Conservation (phyloP, 179 eudicot species). For the Corrigiola litoralis region DNA sequence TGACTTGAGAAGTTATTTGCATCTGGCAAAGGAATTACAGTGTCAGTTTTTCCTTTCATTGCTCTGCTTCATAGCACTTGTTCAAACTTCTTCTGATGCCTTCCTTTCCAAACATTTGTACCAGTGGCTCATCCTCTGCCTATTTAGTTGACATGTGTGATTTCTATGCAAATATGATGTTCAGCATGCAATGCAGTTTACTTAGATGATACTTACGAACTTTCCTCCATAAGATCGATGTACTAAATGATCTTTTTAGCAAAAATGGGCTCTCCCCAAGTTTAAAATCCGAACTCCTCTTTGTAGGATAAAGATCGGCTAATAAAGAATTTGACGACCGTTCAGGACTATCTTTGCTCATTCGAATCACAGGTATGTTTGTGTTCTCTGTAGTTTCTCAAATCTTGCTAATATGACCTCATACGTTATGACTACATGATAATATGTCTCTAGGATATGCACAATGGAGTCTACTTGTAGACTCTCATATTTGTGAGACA, state of each 20-base stretch:
- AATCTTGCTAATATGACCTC: not conserved
- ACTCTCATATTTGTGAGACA: not conserved
- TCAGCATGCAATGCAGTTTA: not conserved
- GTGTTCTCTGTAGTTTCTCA: not conserved
- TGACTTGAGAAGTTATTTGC: slow-evolving; percentile 1
- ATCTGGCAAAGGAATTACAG: not conserved
- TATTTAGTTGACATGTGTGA: not conserved
- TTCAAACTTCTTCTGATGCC: not conserved
- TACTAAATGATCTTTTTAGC: not conserved
- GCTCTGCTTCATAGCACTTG: not conserved
- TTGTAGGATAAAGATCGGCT: slow-evolving; percentile 83
- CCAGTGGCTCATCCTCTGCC: not conserved
- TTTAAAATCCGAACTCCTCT: not conserved
- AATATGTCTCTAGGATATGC: not conserved
- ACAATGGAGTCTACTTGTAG: too few species aligned
- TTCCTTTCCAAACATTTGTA: not conserved
- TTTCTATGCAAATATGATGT: not conserved
- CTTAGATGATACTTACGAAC: not conserved
- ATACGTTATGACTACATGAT: not conserved
- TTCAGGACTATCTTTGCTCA: slow-evolving; percentile 92
- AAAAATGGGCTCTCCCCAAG: too few species aligned
- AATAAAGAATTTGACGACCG: slow-evolving; percentile 72
- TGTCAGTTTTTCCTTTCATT: not conserved
- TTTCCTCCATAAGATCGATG: not conserved
- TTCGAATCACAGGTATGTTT: slow-evolving; percentile 80